Conservation (phyloP, 2,329 filamentous ascomycete species). For the Cadophora sp. region DNA sequence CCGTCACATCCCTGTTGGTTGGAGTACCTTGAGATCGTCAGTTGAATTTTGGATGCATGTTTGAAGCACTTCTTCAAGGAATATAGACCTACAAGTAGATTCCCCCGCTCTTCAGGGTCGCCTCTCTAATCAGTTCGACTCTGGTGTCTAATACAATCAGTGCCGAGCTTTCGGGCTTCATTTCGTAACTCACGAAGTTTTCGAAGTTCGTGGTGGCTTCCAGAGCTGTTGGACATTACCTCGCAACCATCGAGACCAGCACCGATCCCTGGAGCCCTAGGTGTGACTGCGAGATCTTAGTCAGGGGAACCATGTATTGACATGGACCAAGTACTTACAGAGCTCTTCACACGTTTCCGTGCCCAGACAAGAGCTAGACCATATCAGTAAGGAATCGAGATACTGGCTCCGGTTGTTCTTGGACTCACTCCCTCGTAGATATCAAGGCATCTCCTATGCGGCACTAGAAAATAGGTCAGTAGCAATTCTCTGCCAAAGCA, state of each 20-base stretch:
- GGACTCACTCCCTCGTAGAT: not conserved
- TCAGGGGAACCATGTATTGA: no score
- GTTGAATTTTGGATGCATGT: no score
- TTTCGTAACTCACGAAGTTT: not conserved
- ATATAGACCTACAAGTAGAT: conserved; percentile 10
- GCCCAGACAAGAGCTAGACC: no score
- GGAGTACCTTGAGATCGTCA: not conserved
- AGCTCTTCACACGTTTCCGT: conserved; percentile 12
- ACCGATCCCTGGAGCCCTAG: not conserved
- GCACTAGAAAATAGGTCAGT: no score
- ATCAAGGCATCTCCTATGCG: conserved; percentile 32
- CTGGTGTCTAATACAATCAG: not conserved
- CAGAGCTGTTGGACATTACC: conserved; percentile 8
- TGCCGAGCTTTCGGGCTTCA: no score
- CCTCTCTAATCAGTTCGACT: conserved; percentile 10
- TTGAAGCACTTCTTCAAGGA: no score
- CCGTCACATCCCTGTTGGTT: conserved; percentile 21
- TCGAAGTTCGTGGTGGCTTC: conserved; percentile 5
- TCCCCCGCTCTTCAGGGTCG: conserved; percentile 8
- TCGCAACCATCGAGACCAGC: conserved; percentile 10
- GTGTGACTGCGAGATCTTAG: no score
- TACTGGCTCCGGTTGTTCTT: no score
- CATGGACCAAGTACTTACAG: not conserved
- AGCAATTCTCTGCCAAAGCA: no score
- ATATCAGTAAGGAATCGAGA: no score